Base-by-base conservation (phyloP, 1,284 basidiomycete genomes). In the Chiua sp. region DNA sequence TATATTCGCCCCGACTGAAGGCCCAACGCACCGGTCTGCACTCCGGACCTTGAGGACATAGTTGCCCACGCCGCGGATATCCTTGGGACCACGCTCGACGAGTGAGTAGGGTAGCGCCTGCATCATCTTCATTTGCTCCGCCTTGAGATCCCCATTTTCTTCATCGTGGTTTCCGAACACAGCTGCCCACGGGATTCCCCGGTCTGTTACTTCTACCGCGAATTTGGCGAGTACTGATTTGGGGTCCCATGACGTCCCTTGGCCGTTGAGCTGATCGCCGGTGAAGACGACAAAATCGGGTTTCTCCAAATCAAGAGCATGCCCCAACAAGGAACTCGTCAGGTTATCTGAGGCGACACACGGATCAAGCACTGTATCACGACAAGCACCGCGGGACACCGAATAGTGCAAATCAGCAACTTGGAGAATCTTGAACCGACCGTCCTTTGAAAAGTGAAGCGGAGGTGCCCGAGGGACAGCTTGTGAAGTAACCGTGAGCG, bases 91-190 rank as follows among this genome's bases (percentile, higher is more conserved):
- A 3, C 80, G 74, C 65, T 92, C 80, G 10, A 92, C 87, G 10
- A 98, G 77, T 57, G 89, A 94, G 71, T 96, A 98, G 0, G 96
- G 96, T 65, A 98, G 78, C 3, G 80, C 83, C 69, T 89, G 85
- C 81, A 97, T 83, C 64, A 92, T 78, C 64, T 81, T 79, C 68
- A 96, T 76, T 71, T 96, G 88, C 18, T 88, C 75, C 70, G 82
- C 84, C 62, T 87, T 82, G 53, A 78, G 71, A 59, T 87, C 77
- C 3, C 87, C 87, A 63, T 88, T 84, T 65, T 95, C 92, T 51
- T 85, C 83, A 68, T 97, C 95, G 72, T 98, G 96, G 69, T 99
- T 98, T 3, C 96, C 94, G 72, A 98, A 93, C 7, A 98, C 85
- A 0, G 90, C 91, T 4, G 93, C 87, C 93, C 95, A 99, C 0